Percentiles rank a stretch among this genome's conserved stretches.
These are phyloP conservation scores for Fimicolochytrium jonesii DNA, from an alignment of 192 early-diverging fungal genomes.

Conservation along the genomic window DNA sequence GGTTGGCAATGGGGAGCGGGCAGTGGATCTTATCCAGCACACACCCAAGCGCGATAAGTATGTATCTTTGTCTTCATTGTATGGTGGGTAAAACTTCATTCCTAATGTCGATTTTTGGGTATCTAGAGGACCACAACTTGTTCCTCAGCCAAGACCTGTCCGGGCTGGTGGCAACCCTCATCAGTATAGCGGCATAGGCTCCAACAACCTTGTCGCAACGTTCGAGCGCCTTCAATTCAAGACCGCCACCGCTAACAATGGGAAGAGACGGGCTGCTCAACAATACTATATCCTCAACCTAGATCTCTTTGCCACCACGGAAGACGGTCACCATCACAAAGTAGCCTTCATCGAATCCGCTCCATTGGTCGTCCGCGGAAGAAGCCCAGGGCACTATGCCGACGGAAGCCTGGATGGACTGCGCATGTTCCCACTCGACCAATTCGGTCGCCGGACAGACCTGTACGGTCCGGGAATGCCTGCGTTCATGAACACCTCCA, in stretches of 20 bases:
- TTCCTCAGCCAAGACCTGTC: slow-evolving; percentile 36
- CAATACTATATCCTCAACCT: slow-evolving; percentile 84
- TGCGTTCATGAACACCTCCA: slow-evolving; percentile 5
- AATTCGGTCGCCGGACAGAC: slow-evolving; percentile 11
- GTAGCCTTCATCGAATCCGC: slow-evolving; percentile 73
- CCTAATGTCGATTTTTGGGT: too few species aligned
- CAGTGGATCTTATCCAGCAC: slow-evolving; percentile 86
- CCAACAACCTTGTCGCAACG: slow-evolving; percentile 45
- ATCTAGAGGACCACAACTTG: slow-evolving; percentile 79
- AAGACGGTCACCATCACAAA: slow-evolving; percentile 35
- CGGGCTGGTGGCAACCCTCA: slow-evolving; percentile 31
- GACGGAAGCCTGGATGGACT: slow-evolving; percentile 24
- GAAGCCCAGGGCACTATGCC: slow-evolving; percentile 85
- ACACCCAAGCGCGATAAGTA: slow-evolving; percentile 93
- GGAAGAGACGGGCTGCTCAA: slow-evolving; percentile 84
- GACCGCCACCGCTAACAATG: slow-evolving; percentile 90
- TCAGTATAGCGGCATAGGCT: slow-evolving; percentile 22
- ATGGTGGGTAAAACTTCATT: too few species aligned
- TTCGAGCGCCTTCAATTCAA: slow-evolving; percentile 97
- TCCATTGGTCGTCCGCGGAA: slow-evolving; percentile 88
- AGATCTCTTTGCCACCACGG: slow-evolving; percentile 58
- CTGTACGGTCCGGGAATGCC: slow-evolving; percentile 9
- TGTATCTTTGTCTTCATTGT: too few species aligned
- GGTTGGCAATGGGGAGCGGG: slow-evolving; percentile 65
- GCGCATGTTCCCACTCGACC: slow-evolving; percentile 13